Evolutionary conservation across 2,329 filamentous ascomycete species (phyloP).

Genomic region (Fusarium nodosum): DNA sequence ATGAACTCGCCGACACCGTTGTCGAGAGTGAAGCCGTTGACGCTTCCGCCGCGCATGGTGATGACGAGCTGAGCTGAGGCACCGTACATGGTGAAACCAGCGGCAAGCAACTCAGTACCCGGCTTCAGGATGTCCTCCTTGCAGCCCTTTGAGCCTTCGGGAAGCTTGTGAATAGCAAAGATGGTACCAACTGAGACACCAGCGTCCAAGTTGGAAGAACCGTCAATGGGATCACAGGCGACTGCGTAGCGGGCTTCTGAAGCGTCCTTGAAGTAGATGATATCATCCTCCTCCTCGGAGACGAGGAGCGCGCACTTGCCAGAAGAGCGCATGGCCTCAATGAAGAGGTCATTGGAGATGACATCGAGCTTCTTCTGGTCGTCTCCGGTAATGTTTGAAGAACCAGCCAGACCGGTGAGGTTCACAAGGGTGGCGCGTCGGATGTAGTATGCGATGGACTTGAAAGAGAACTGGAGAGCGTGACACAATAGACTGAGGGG

Average conservation of each 20-base stretch:
- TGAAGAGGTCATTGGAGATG: slow-evolving; percentile 98
- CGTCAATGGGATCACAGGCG: slow-evolving; percentile 97
- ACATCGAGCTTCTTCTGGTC: slow-evolving; percentile 99
- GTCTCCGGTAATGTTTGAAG: slow-evolving; percentile 94
- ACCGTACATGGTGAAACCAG: slow-evolving; percentile 99
- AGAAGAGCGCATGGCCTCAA: slow-evolving; percentile 92
- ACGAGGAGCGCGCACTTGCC: slow-evolving; percentile 92
- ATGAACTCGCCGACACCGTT: slow-evolving; percentile 98
- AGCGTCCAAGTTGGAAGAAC: slow-evolving; percentile 96
- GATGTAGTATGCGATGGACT: slow-evolving; percentile 99
- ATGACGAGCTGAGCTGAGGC: slow-evolving; percentile 96
- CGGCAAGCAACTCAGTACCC: slow-evolving; percentile 90
- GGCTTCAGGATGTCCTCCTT: slow-evolving; percentile 90
- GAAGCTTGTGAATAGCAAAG: slow-evolving; percentile 92
- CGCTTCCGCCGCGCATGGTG: slow-evolving; percentile 91
- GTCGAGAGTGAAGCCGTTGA: slow-evolving; percentile 99
- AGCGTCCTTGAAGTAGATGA: slow-evolving; percentile 86
- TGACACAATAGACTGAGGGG: slow-evolving; percentile 86
- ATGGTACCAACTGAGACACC: slow-evolving; percentile 98
- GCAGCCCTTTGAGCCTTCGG: slow-evolving; percentile 78
- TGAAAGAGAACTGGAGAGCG: slow-evolving; percentile 99
- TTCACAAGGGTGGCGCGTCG: slow-evolving; percentile 95
- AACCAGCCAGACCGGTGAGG: slow-evolving; percentile 93
- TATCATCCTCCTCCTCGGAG: slow-evolving; percentile 97
- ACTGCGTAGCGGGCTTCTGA: slow-evolving; percentile 89